Conservation (phyloP, 2,329 filamentous ascomycete genomes). For the Colletotrichum karsti region DNA sequence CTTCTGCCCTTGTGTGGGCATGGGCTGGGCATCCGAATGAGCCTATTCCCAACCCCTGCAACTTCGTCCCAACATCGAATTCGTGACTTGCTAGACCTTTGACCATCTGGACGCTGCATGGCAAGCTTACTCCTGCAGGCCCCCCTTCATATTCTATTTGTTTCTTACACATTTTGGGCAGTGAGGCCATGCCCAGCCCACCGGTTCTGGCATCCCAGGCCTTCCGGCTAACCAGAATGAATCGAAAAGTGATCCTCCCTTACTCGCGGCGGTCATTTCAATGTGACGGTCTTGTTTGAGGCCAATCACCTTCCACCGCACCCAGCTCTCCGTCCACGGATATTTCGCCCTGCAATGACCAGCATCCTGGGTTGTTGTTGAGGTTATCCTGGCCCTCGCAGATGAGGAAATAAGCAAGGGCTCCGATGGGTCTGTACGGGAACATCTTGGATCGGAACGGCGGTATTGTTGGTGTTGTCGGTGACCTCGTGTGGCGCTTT, state of each 20-base stretch:
- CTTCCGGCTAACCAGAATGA: too few relatives aligned
- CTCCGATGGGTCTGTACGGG: not conserved
- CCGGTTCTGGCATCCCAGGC: not conserved
- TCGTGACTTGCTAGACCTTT: not conserved
- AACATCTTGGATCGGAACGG: not conserved
- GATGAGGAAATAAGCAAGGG: slow-evolving; percentile 8
- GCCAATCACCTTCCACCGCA: not conserved
- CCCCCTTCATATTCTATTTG: not conserved
- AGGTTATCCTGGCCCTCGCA: not conserved
- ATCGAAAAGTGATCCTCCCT: not conserved
- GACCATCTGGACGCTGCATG: not conserved
- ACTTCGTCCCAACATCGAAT: not conserved
- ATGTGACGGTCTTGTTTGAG: not conserved
- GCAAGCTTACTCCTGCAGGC: not conserved
- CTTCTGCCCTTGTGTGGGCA: not conserved
- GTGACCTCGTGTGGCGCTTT: not conserved
- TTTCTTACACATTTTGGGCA: not conserved
- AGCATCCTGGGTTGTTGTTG: not conserved
- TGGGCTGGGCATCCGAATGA: slow-evolving; percentile 11
- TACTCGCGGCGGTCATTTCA: not conserved
- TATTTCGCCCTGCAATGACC: not conserved
- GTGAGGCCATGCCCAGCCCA: not conserved
- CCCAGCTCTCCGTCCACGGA: not conserved
- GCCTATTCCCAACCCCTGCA: slow-evolving; percentile 23
- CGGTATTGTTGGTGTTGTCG: not conserved